These are phyloP conservation scores for Luffa aegyptiaca DNA, from an alignment of 306 rosid species.

Conservation along the genomic window DNA sequence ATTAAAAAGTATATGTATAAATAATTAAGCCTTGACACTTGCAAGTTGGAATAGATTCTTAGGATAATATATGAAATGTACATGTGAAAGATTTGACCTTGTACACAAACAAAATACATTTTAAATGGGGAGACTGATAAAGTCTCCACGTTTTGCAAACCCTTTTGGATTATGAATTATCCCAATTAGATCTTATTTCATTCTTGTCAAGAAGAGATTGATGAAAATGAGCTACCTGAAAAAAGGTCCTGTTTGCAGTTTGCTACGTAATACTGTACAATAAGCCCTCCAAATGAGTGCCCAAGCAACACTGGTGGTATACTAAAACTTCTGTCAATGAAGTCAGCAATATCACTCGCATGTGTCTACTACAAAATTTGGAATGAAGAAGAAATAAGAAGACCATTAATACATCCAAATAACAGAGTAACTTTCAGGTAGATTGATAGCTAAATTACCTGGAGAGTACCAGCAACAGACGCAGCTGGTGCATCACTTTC, in stretches of 20 bases:
- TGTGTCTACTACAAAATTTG: conserved; percentile 71
- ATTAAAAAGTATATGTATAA: neutral
- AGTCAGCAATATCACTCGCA: conserved; percentile 72
- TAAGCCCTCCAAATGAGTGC: conserved; percentile 90
- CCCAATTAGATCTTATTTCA: neutral
- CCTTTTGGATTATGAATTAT: neutral
- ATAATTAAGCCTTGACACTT: neutral
- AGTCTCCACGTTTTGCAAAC: neutral
- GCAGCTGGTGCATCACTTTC: conserved; percentile 75
- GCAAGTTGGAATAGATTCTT: neutral
- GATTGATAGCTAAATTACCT: conserved; percentile 36
- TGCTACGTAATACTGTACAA: conserved; percentile 65
- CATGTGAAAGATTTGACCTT: neutral
- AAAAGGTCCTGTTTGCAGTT: conserved; percentile 24
- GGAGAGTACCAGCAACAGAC: conserved; percentile 74
- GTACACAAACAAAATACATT: neutral
- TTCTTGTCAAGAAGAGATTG: neutral
- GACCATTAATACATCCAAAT: conserved; percentile 1
- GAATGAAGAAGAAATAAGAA: conserved; percentile 20
- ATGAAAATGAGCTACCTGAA: conserved; percentile 34
- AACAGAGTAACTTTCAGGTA: neutral
- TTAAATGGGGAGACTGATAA: neutral
- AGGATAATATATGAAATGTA: neutral
- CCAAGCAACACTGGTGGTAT: conserved; percentile 74
- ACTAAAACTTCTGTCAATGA: conserved; percentile 30